Percentiles rank a stretch among this genome's conserved stretches.
Evolutionary conservation across 225 moss, liverwort and hornwort genomes (phyloP).

Genomic region (Sphagnum contortum): DNA sequence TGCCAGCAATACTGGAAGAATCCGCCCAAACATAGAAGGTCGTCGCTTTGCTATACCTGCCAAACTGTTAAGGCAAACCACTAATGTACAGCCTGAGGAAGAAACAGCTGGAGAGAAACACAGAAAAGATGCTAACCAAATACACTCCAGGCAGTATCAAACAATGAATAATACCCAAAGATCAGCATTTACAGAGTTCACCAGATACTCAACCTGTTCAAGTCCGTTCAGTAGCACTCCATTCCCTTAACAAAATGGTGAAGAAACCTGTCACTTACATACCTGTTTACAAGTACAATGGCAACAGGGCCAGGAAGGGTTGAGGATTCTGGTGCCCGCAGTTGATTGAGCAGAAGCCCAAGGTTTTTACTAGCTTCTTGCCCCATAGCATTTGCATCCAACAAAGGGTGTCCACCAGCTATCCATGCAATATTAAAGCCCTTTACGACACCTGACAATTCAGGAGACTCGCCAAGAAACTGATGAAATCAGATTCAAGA

Average conservation of each 20-base stretch:
- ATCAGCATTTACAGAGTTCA: too few relatives aligned
- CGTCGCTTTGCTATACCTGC: conserved; percentile 97
- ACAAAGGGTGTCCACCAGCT: conserved; percentile 85
- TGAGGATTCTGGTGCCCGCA: conserved; percentile 87
- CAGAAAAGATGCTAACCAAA: too few relatives aligned
- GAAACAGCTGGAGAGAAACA: too few relatives aligned
- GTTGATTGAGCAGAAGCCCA: conserved; percentile 81
- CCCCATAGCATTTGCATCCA: conserved; percentile 88
- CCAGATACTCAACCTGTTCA: too few relatives aligned
- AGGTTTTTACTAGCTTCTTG: conserved; percentile 99
- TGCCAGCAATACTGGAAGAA: conserved; percentile 91
- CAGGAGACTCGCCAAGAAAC: too few relatives aligned
- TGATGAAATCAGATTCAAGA: too few relatives aligned
- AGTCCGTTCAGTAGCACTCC: too few relatives aligned
- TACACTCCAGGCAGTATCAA: too few relatives aligned
- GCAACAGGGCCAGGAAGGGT: conserved; percentile 97
- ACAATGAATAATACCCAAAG: too few relatives aligned
- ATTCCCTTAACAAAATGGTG: too few relatives aligned
- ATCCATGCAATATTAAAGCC: conserved; percentile 97
- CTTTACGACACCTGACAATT: conserved; percentile 41
- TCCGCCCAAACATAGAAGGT: conserved; percentile 90
- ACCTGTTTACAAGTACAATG: conserved; percentile 99
- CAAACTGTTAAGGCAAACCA: conserved; percentile 45
- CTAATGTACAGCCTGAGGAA: too few relatives aligned
- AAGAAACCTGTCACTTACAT: not conserved